These are phyloP conservation scores for Cyberlindnera nakhonratchasimensis DNA, from an alignment of 805 yeast species.

Conservation along the genomic window DNA sequence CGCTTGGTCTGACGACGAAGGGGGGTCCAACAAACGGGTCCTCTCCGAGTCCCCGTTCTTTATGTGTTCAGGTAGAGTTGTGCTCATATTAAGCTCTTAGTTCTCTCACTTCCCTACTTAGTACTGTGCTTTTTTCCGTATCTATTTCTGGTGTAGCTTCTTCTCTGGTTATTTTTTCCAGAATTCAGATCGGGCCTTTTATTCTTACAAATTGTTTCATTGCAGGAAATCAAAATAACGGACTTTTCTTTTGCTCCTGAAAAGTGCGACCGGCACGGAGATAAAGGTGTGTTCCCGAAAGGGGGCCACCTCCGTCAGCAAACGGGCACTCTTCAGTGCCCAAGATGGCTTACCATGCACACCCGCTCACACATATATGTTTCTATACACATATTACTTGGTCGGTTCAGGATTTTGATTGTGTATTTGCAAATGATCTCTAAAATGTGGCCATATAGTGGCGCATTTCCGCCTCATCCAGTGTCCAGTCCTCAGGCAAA, in stretches of 20 bases:
- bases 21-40: neutral
- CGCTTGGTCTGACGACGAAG: slow-evolving; percentile 30
- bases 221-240: neutral
- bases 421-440: neutral
- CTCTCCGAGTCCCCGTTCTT: neutral
- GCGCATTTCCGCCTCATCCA: slow-evolving; percentile 1
- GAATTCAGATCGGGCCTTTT: neutral
- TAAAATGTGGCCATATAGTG: slow-evolving; percentile 5
- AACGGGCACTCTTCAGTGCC: no score
- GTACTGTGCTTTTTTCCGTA: no score
- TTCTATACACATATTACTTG: no score
- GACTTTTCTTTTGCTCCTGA: neutral
- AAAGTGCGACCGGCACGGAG: no score
- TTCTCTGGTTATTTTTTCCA: neutral
- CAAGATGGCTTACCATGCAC: no score
- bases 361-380: no score
- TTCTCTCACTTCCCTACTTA: no score
- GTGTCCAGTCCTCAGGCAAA: slow-evolving; percentile 6
- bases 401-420: neutral
- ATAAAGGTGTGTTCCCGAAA: no score
- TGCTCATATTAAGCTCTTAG: neutral
- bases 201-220: no score
- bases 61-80: neutral
- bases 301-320: no score
- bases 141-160: neutral